phyloP scores from a whole-genome alignment of 2,329 filamentous ascomycete genomes.

The Colletotrichum sp. region DNA sequence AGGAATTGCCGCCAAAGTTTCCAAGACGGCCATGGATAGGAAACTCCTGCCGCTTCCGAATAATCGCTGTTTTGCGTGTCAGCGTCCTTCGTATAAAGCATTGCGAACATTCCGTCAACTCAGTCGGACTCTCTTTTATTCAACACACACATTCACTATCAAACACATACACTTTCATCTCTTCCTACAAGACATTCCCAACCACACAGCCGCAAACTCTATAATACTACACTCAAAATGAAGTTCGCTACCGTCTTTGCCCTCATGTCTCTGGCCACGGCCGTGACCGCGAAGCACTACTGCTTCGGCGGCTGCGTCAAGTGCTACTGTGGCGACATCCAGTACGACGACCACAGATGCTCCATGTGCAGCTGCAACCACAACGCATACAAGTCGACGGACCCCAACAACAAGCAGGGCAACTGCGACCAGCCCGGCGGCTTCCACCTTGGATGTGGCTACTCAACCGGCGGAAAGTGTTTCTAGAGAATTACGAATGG shows the following conservation, averaged over 20 bases:
- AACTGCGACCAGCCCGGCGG: background rate
- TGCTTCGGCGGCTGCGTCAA: background rate
- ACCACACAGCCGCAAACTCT: background rate
- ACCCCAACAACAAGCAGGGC: background rate
- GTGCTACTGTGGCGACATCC: background rate
- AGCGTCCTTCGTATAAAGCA: background rate
- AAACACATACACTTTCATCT: background rate
- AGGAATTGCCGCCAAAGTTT: background rate
- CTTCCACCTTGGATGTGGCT: background rate
- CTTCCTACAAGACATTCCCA: background rate
- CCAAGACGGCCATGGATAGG: background rate
- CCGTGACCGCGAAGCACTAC: background rate
- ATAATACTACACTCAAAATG: rapidly evolving
- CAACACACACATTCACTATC: background rate
- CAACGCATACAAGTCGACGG: background rate
- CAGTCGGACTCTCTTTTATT: background rate
- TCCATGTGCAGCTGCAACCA: background rate
- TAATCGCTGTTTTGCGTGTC: rapidly evolving
- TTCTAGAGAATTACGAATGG: background rate
- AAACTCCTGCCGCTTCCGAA: background rate
- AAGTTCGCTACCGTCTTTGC: background rate
- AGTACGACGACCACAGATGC: background rate
- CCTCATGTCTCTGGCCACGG: background rate
- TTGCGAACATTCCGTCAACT: background rate
- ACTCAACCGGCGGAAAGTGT: background rate